These are phyloP conservation scores for Mucor racemosus DNA, from an alignment of 371 early-diverging fungal genomes.

Conservation along the genomic window DNA sequence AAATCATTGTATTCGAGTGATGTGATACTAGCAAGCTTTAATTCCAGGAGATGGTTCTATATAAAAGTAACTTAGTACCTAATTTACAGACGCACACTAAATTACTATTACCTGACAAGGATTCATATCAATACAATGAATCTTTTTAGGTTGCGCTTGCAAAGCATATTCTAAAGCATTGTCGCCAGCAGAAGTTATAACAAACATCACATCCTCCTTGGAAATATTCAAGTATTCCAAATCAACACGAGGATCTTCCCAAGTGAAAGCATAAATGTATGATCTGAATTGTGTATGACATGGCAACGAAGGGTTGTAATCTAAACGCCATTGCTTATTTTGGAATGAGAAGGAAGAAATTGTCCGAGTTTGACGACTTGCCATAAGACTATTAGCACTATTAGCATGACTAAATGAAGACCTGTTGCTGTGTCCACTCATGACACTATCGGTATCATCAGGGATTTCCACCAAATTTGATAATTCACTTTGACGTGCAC, in stretches of 20 bases:
- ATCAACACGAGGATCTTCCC: slow-evolving; percentile 87
- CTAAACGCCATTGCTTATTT: slow-evolving; percentile 63
- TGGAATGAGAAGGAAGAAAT: slow-evolving; percentile 29
- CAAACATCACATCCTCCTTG: slow-evolving; percentile 73
- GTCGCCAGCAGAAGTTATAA: slow-evolving; percentile 88
- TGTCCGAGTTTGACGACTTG: no score
- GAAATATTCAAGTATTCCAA: slow-evolving; percentile 70
- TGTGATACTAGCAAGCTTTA: slow-evolving; percentile 77
- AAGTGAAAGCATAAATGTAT: slow-evolving; percentile 88
- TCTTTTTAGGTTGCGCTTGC: slow-evolving; percentile 67
- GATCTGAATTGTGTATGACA: slow-evolving; percentile 79
- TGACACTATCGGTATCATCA: slow-evolving; percentile 44
- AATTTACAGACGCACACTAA: no score
- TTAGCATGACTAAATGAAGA: slow-evolving; percentile 31
- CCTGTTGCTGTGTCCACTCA: slow-evolving; percentile 39
- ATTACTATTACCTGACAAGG: slow-evolving; percentile 87
- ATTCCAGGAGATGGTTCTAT: slow-evolving; percentile 80
- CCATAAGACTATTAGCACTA: no score
- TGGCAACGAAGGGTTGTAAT: slow-evolving; percentile 68
- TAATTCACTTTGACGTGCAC: slow-evolving; percentile 41
- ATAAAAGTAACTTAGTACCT: neutral
- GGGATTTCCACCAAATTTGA: slow-evolving; percentile 26
- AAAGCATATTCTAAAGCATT: slow-evolving; percentile 84
- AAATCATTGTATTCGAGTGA: slow-evolving; percentile 68
- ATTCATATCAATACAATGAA: slow-evolving; percentile 88